Evolutionary conservation across 2,329 filamentous ascomycete genomes (phyloP).

Genomic region (Macroventuria anomochaeta): DNA sequence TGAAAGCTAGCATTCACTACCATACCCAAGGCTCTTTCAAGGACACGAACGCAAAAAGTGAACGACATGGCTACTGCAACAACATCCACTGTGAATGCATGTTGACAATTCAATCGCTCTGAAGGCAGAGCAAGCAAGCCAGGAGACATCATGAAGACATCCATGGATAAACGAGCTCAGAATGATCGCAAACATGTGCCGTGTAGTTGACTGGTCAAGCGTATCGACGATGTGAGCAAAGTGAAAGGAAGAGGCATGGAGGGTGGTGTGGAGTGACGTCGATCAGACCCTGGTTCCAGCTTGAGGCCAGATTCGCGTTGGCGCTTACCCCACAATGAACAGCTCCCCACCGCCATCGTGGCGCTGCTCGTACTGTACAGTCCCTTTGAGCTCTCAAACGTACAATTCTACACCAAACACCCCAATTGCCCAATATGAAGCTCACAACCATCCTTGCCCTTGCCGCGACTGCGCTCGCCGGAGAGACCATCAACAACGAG

Average conservation of each 20-base stretch:
- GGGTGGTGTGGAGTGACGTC: constrained; percentile 5
- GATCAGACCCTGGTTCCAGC: constrained; percentile 5
- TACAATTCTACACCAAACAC: constrained; percentile 9
- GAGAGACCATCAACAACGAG: constrained; percentile 43
- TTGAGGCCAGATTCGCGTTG: constrained; percentile 16
- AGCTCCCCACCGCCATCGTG: constrained; percentile 18
- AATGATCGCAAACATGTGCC: too few relatives aligned
- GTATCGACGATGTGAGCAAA: background rate
- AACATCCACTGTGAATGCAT: too few relatives aligned
- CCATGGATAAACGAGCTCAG: too few relatives aligned
- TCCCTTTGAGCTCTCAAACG: background rate
- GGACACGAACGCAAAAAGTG: too few relatives aligned
- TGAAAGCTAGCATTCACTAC: background rate
- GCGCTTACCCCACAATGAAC: constrained; percentile 16
- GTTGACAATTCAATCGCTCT: too few relatives aligned
- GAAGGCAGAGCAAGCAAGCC: background rate
- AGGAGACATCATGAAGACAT: background rate
- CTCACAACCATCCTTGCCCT: constrained; percentile 55
- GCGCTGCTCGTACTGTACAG: background rate
- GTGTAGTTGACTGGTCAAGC: background rate
- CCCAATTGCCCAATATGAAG: constrained; percentile 51
- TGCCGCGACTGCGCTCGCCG: constrained; percentile 54
- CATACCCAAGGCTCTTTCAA: background rate
- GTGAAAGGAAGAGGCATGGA: background rate
- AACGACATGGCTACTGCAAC: too few relatives aligned